Conservation (phyloP, 495 filamentous ascomycete species). For the Physcia stellaris region DNA sequence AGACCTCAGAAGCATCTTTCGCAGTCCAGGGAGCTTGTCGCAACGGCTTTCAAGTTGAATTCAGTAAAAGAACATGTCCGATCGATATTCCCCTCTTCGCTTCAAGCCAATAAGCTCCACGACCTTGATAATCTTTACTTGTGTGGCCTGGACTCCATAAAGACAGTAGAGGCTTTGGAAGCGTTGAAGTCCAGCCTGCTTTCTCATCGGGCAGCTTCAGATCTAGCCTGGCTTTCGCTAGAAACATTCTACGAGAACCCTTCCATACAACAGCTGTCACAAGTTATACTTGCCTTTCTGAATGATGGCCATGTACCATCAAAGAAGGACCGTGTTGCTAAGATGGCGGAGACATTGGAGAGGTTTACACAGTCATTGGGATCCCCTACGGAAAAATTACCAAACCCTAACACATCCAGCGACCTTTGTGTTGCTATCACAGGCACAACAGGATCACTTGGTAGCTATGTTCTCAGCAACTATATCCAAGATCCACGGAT, state of each 20-base stretch:
- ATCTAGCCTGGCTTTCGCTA: too few relatives aligned
- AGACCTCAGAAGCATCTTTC: constrained; percentile 23
- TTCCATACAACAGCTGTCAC: neutral
- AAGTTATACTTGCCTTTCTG: neutral
- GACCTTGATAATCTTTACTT: too few relatives aligned
- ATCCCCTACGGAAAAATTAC: neutral
- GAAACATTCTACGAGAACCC: neutral
- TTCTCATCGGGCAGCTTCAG: too few relatives aligned
- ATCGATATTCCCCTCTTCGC: neutral
- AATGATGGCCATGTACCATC: too few relatives aligned
- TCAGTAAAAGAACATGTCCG: neutral
- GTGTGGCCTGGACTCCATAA: too few relatives aligned
- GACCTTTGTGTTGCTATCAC: constrained; percentile 18
- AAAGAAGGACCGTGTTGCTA: too few relatives aligned
- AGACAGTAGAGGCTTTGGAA: too few relatives aligned
- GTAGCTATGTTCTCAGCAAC: constrained; percentile 20
- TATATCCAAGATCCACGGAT: constrained; percentile 15
- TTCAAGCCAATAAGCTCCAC: neutral
- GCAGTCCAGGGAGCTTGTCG: constrained; percentile 37
- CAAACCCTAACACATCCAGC: neutral
- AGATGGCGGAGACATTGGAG: neutral
- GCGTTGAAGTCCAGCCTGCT: too few relatives aligned
- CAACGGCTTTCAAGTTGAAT: constrained; percentile 16
- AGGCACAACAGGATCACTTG: constrained; percentile 26
- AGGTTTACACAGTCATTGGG: neutral